These are phyloP conservation scores for Gracilaria domingensis DNA, from an alignment of 23 red algal genomes.

Conservation along the genomic window DNA sequence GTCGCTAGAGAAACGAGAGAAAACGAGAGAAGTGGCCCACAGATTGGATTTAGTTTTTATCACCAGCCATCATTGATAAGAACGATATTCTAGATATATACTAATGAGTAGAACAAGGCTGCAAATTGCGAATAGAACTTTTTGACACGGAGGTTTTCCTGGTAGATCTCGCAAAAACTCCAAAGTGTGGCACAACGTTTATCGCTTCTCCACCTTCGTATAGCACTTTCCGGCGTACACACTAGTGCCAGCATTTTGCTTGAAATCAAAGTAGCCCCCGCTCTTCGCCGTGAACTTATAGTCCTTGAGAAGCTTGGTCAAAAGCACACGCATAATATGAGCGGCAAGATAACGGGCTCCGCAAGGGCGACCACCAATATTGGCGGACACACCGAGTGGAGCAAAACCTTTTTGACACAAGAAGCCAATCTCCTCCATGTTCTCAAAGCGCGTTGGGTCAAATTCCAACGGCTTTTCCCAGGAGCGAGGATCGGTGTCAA, in stretches of 20 bases:
- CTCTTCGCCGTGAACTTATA: conserved; percentile 24
- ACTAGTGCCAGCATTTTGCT: not conserved
- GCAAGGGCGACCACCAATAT: conserved; percentile 10
- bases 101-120: no score
- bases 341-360: not conserved
- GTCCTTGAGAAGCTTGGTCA: not conserved
- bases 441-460: conserved; percentile 6
- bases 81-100: no score
- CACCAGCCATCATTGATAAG: no score
- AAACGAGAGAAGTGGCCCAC: no score
- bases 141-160: no score
- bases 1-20: no score
- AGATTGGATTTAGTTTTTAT: no score
- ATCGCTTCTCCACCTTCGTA: conserved; percentile 14
- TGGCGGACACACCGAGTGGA: conserved; percentile 3
- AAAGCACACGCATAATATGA: not conserved
- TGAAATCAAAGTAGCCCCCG: conserved; percentile 30
- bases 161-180: no score
- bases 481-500: conserved; percentile 22
- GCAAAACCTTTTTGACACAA: conserved; percentile 8
- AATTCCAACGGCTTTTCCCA: conserved; percentile 19
- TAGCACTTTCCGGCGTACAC: conserved; percentile 15
- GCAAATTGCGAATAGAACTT: no score
- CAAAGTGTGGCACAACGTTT: no score
- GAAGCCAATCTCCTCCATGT: conserved; percentile 23